phyloP scores from a whole-genome alignment of 768 basidiomycete genomes.

The Lactarius hengduanensis region DNA sequence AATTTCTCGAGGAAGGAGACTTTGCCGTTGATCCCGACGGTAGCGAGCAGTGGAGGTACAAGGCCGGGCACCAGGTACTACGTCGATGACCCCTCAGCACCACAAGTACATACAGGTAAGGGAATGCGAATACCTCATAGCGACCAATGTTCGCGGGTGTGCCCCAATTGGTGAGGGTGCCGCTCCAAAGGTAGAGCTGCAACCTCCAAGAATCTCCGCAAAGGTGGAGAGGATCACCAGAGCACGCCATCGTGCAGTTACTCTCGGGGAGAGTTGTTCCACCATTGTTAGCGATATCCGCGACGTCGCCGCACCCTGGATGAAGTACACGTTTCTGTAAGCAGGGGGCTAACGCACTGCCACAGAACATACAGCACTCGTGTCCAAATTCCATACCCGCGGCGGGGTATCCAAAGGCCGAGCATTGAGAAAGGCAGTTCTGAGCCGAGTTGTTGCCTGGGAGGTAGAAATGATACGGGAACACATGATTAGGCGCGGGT shows the following conservation, averaged over 20 bases:
- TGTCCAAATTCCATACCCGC: slow-evolving; percentile 68
- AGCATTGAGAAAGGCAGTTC: slow-evolving; percentile 66
- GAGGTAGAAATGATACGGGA: slow-evolving; percentile 61
- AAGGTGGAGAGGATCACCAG: slow-evolving; percentile 65
- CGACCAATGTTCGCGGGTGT: background rate
- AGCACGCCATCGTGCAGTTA: slow-evolving; percentile 52
- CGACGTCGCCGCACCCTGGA: slow-evolving; percentile 68
- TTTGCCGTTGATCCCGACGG: slow-evolving; percentile 78
- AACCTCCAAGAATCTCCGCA: slow-evolving; percentile 52
- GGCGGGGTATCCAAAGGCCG: slow-evolving; percentile 67
- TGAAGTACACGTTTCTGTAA: background rate
- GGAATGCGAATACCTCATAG: background rate
- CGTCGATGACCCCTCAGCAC: background rate
- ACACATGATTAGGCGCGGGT: slow-evolving; percentile 43
- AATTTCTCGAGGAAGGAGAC: slow-evolving; percentile 69
- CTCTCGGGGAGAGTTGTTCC: slow-evolving; percentile 38
- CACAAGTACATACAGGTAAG: background rate
- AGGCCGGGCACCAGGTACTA: slow-evolving; percentile 55
- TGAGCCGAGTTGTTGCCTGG: slow-evolving; percentile 60
- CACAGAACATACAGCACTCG: slow-evolving; percentile 61
- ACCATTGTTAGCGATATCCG: slow-evolving; percentile 46
- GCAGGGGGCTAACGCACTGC: background rate
- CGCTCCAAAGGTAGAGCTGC: background rate
- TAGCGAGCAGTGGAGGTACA: slow-evolving; percentile 70
- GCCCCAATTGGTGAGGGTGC: background rate